Evolutionary conservation across 805 yeast species (phyloP).

Genomic region (Nakazawaea ambrosiae): DNA sequence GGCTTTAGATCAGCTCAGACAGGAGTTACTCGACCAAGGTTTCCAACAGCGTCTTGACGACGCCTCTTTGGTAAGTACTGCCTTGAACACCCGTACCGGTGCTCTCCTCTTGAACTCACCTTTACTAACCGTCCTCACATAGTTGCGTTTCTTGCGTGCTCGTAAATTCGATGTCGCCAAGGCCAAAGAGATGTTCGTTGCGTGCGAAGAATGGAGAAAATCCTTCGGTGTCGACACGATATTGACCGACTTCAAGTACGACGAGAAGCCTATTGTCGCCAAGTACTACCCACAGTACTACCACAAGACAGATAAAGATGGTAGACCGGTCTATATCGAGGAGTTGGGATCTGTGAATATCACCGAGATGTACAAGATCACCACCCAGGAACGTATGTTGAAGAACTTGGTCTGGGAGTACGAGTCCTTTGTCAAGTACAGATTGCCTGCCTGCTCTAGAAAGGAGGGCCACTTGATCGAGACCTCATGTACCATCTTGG

Average conservation of each 20-base stretch:
- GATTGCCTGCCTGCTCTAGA: slow-evolving; percentile 94
- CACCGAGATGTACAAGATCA: slow-evolving; percentile 85
- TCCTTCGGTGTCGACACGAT: slow-evolving; percentile 84
- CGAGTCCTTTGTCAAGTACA: slow-evolving; percentile 75
- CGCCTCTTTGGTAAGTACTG: slow-evolving; percentile 50
- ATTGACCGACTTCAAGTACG: slow-evolving; percentile 79
- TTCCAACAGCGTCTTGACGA: slow-evolving; percentile 79
- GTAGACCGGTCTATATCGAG: slow-evolving; percentile 93
- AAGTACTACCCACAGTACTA: slow-evolving; percentile 92
- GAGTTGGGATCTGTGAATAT: slow-evolving; percentile 89
- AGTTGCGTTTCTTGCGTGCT: slow-evolving; percentile 83
- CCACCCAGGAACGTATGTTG: slow-evolving; percentile 93
- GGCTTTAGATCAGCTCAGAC: slow-evolving; percentile 51
- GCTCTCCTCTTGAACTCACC: neutral
- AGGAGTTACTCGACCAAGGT: slow-evolving; percentile 53
- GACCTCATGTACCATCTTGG: slow-evolving; percentile 94
- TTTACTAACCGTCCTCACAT: neutral
- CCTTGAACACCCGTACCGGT: neutral
- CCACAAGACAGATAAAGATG: slow-evolving; percentile 94
- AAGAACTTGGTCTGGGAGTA: slow-evolving; percentile 96
- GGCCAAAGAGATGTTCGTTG: slow-evolving; percentile 75
- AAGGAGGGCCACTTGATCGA: slow-evolving; percentile 71
- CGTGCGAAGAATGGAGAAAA: slow-evolving; percentile 89
- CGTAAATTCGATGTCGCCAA: slow-evolving; percentile 83
- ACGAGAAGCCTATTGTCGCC: slow-evolving; percentile 89